Evolutionary conservation across 352 stramenopile genomes (phyloP), one percentile per base, ranked within the genome.

Genomic region (Phytophthora pisi): DNA sequence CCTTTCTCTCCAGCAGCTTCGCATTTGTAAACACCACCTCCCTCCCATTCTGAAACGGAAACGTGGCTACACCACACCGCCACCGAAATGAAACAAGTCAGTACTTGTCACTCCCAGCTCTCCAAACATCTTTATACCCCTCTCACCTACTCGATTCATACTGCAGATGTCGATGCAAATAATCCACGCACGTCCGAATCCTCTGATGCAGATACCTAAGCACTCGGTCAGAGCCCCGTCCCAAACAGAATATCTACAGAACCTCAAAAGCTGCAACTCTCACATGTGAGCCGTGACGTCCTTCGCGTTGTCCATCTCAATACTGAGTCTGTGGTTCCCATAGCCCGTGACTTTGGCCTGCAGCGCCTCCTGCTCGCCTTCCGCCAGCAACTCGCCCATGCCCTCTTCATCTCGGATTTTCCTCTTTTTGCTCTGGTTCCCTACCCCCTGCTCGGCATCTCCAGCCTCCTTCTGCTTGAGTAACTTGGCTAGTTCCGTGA

Each of bases 201-300:
- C 81, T 76, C 64, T 90, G 81, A 63, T 91, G 83, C 47, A 91
- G 65, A 56, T 85, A 88, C 80, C 82, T 89, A 40, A 30, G 26
- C 0, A 30, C 26, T 30, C 34, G 11, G 31, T 38, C 9, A 40
- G 26, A 30, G 6, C 6, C 26, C 34, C 34, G 6, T 36, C 10
- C 13, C 34, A 40, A 13, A 16, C 13, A 40, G 13, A 15, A 16
- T 40, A 40, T 5, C 34, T 15, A 40, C 13, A 40, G 4, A 40
- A 40, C 10, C 9, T 40, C 34, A 40, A 36, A 20, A 20, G 20
- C 26, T 30, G 26, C 34, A 40, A 40, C 15, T 40, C 64, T 51
- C 24, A 79, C 72, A 81, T 83, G 18, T 79, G 47, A 31, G 66
- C 60, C 15, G 20, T 55, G 10, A 74, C 36, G 23, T 68, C 59